Evolutionary conservation across 2,329 filamentous ascomycete species (phyloP).

Genomic region (Teratosphaeria destructans): DNA sequence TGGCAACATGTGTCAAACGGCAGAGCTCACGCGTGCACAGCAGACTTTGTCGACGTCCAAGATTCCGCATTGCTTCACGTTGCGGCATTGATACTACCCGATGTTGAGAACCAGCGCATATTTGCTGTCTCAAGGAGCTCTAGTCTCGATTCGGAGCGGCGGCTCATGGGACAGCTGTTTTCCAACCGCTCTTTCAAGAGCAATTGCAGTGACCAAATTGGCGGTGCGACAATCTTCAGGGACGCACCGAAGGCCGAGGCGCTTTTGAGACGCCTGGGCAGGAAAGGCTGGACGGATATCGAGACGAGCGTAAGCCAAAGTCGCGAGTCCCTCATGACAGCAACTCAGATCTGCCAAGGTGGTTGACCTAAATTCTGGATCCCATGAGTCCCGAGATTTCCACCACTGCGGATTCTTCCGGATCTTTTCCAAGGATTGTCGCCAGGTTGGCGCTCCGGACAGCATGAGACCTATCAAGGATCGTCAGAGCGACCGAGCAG

Average conservation of each 20-base stretch:
- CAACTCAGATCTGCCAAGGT: not conserved
- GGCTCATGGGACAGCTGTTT: constrained; percentile 24
- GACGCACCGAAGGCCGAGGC: constrained; percentile 17
- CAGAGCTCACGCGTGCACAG: constrained; percentile 15
- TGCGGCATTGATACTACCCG: constrained; percentile 35
- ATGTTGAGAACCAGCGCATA: constrained; percentile 39
- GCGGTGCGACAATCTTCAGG: constrained; percentile 13
- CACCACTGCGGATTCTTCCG: no score
- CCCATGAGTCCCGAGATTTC: not conserved
- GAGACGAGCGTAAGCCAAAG: constrained; percentile 7
- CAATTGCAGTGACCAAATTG: constrained; percentile 13
- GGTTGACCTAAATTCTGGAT: not conserved
- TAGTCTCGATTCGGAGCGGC: constrained; percentile 34
- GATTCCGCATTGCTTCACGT: constrained; percentile 43
- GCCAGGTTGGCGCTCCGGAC: not conserved
- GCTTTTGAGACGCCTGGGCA: constrained; percentile 22
- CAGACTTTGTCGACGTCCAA: constrained; percentile 31
- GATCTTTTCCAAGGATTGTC: not conserved
- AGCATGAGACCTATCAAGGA: not conserved
- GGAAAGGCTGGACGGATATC: constrained; percentile 13
- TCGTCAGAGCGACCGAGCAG: not conserved
- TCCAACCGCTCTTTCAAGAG: constrained; percentile 28
- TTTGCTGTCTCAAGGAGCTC: constrained; percentile 39
- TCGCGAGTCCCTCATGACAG: constrained; percentile 1
- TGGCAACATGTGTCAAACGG: not conserved